Evolutionary conservation across 2,329 filamentous ascomycete genomes (phyloP).

Genomic region (Ophiosphaerella korrae): DNA sequence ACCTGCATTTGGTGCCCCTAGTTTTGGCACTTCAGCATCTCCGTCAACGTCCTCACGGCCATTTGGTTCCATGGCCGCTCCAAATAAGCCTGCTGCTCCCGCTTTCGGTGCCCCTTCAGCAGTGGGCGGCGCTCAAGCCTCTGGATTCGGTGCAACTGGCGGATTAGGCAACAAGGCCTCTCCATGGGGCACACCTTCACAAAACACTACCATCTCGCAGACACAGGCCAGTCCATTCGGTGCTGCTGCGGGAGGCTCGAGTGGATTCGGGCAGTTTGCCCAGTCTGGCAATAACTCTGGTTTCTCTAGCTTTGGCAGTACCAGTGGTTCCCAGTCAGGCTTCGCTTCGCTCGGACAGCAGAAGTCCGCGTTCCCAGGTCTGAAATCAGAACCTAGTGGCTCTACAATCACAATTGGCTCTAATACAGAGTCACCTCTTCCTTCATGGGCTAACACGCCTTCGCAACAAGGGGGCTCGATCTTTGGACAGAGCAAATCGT

Average conservation of each 20-base stretch:
- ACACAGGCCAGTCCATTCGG: conserved; percentile 44
- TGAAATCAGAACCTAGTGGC: conserved; percentile 42
- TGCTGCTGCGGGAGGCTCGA: conserved; percentile 20
- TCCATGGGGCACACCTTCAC: conserved; percentile 30
- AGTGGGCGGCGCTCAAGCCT: conserved; percentile 24
- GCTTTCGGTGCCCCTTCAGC: conserved; percentile 14
- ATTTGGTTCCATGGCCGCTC: conserved; percentile 12
- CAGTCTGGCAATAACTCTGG: conserved; percentile 27
- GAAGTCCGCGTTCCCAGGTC: conserved; percentile 35
- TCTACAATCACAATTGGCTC: conserved; percentile 50
- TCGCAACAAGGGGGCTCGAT: conserved; percentile 31
- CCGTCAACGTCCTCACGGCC: not conserved
- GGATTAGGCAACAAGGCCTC: conserved; percentile 25
- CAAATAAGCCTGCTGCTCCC: not conserved
- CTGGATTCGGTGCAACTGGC: conserved; percentile 33
- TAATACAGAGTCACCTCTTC: conserved; percentile 37
- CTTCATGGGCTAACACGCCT: conserved; percentile 41
- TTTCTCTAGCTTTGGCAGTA: conserved; percentile 15
- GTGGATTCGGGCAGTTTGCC: conserved; percentile 43
- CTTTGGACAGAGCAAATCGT: conserved; percentile 37
- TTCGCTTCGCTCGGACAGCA: conserved; percentile 39
- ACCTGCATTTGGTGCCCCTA: conserved; percentile 31
- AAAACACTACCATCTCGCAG: conserved; percentile 13
- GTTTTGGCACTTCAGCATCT: too few species aligned
- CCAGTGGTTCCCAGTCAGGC: conserved; percentile 26